A percentile compares a stretch with the other conserved stretches of the same genome.
These are phyloP conservation scores for Trichosporon sp. DNA, from an alignment of 1,284 basidiomycete species.

Conservation along the genomic window DNA sequence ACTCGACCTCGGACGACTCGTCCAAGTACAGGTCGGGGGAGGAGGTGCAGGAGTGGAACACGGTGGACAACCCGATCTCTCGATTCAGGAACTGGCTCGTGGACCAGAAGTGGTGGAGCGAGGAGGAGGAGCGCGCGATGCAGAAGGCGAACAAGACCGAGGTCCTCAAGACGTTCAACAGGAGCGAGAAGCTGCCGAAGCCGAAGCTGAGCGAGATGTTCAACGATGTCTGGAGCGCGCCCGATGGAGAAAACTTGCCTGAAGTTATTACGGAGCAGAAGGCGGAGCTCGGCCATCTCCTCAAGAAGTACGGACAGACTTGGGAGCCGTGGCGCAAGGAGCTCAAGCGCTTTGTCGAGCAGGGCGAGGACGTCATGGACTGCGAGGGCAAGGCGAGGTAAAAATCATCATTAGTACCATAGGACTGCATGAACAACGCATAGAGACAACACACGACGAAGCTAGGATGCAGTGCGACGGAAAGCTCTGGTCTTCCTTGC, in stretches of 20 bases:
- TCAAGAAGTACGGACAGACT: slow-evolving; percentile 78
- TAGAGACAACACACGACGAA: not conserved
- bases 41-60: slow-evolving; percentile 80
- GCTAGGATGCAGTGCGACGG: no score
- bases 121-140: slow-evolving; percentile 71
- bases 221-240: slow-evolving; percentile 69
- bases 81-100: slow-evolving; percentile 84
- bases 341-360: slow-evolving; percentile 75
- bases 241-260: slow-evolving; percentile 70
- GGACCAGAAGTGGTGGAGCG: slow-evolving; percentile 81
- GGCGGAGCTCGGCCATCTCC: slow-evolving; percentile 70
- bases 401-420: not conserved
- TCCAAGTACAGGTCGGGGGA: slow-evolving; percentile 82
- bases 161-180: slow-evolving; percentile 76
- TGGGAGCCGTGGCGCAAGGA: slow-evolving; percentile 85
- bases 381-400: slow-evolving; percentile 40
- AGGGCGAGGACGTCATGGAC: slow-evolving; percentile 67
- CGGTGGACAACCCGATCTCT: slow-evolving; percentile 75
- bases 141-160: slow-evolving; percentile 70
- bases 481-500: no score
- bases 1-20: slow-evolving; percentile 92
- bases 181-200: slow-evolving; percentile 72
- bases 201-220: slow-evolving; percentile 77
- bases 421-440: slow-evolving; percentile 7
- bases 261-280: slow-evolving; percentile 83